Base-by-base conservation (phyloP, 495 filamentous ascomycete species). In the Penicillium tannophilum region DNA sequence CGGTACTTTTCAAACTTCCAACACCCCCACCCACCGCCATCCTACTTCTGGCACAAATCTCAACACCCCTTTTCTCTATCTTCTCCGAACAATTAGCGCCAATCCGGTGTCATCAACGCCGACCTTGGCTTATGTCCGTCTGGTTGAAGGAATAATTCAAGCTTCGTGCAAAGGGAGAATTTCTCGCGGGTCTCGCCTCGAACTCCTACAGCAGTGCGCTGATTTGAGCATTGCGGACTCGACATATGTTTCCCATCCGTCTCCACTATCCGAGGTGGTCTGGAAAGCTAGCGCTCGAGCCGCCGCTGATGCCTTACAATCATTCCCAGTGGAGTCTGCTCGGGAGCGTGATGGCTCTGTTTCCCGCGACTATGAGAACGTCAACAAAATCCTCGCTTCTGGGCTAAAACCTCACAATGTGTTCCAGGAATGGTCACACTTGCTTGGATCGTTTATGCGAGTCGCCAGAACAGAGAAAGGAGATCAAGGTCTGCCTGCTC, bases 301-400 rank as follows among this genome's bases (percentile, higher is more conserved):
- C 31, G 65, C 72, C 44, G 65, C 69, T 10, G 63, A 73, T 59
- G 69, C 71, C 39, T 47, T 80, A 31, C 58, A 65, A 36, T 77
- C 75, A 1, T 74, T 76, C 45, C 73, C 76, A 17, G 63, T 67
- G 7, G 76, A 81, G 53, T 75, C 75, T 51, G 66, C 72, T n/a
- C 72, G 75, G 49, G 73, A 74, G 26, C 75, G 72, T 8, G 74
- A 79, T 60, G 77, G 75, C 6, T 73, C 73, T 35, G 66, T 74
- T 19, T 71, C 76, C 19, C 72, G 82, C 33, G 87, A 91, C 41
- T 92, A 89, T 56, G 84, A 86, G n/a, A 87, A 91, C 41, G 74
- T 86, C 23, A 79, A 85, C 43, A 87, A 80, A 45, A 78, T 92
- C 35, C 78, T 95, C 2, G 82, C 87, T 51, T 73, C 82, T 47